Base-by-base conservation (phyloP, 1,284 basidiomycete genomes). In the Tylopilus microsporus region DNA sequence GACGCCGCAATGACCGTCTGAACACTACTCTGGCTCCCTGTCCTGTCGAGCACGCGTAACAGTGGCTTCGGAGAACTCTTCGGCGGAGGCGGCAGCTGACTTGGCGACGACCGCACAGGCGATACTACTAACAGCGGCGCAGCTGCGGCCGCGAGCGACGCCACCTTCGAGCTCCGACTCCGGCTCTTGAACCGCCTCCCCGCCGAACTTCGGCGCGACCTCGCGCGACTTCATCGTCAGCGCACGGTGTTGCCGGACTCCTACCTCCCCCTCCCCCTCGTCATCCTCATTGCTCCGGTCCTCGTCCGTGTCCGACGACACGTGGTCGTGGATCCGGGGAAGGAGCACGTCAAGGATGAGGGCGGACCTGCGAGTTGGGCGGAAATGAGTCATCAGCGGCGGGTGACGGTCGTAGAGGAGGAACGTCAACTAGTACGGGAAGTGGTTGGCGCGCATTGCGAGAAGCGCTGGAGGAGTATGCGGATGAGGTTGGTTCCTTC, bases 391-490 rank as follows among this genome's bases (percentile, higher is more conserved):
- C 47, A 59, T 36, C 75, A 76, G 13, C 74, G 73, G 48, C 72
- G 74, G 52, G 77, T 79, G 25, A 72, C 74, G 46, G 76, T 86
- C 12, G 68, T 69, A 41, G 74, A 76, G 4, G 81, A 84, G 21
- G 87, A 91, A 65, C 70, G 70, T 42, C 73, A 73, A 41, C 73
- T 25, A 25, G 25, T 84, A 43, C 77, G 79, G 32, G 76, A 82
- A 39, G 71, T 81, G 83, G 79, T 2, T 87, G 86, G 82, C 70
- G 73, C 3, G 79, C 82, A 2, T 64, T 90, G 62, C 73, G 77
- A 37, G 79, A 82, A 52, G 76, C 79, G 1, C 62, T 91, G 43
- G 85, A 89, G 58, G 73, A 74, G n/a, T 82, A 84, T 64, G 81
- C 81, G 2, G 84, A 87, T 59, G 74, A 82, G 73, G 87, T 87